phyloP scores from a whole-genome alignment of 2,329 filamentous ascomycete species.

The Pyrenophora graminea region DNA sequence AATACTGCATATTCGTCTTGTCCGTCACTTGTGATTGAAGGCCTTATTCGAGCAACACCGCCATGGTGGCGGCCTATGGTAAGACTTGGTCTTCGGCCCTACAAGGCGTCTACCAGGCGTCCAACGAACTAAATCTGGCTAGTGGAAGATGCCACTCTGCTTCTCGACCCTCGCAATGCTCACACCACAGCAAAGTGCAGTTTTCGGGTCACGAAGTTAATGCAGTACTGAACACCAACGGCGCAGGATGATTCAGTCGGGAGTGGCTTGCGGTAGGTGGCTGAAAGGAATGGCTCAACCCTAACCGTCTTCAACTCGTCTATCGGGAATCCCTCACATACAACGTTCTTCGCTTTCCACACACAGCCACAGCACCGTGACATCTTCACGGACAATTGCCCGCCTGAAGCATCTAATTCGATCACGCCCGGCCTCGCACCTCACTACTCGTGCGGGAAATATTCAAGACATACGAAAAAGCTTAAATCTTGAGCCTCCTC shows the following conservation, averaged over 20 bases:
- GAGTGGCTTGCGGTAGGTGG: too few species aligned
- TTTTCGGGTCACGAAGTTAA: neutral
- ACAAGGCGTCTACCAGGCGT: constrained; percentile 4
- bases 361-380: constrained; percentile 11
- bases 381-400: constrained; percentile 9
- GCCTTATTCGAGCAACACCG: constrained; percentile 7
- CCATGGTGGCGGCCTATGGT: constrained; percentile 13
- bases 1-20: neutral
- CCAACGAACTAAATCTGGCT: too few species aligned
- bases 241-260: too few species aligned
- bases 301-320: neutral
- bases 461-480: constrained; percentile 12
- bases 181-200: too few species aligned
- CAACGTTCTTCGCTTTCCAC: constrained; percentile 1
- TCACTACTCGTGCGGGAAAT: constrained; percentile 16
- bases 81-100: constrained; percentile 12
- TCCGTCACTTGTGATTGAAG: constrained; percentile 1
- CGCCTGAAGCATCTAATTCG: constrained; percentile 11
- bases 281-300: too few species aligned
- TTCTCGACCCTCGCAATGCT: too few species aligned
- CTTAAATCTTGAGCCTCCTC: constrained; percentile 21
- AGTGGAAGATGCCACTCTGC: neutral
- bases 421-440: constrained; percentile 12
- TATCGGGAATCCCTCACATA: neutral
- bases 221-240: too few species aligned